Conservation (phyloP, 2,329 filamentous ascomycete genomes). For the Ascochyta lentis region DNA sequence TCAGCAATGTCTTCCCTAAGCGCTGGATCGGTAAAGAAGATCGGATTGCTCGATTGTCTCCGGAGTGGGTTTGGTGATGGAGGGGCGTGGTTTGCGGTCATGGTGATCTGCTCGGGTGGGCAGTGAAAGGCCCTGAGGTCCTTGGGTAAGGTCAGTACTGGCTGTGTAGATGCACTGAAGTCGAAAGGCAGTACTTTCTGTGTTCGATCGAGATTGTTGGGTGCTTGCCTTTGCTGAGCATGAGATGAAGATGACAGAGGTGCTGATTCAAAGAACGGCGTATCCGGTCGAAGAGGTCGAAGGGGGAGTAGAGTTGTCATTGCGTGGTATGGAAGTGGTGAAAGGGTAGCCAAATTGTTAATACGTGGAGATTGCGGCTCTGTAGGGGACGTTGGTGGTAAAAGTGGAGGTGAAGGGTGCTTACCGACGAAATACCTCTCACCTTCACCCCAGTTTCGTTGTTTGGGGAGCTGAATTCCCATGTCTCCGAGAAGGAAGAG, state of each 20-base stretch:
- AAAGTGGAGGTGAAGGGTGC: conserved; percentile 75
- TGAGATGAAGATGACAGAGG: background rate
- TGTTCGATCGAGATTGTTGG: background rate
- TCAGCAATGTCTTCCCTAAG: conserved; percentile 14
- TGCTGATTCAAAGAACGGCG: background rate
- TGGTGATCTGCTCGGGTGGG: conserved; percentile 3
- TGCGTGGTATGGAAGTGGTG: background rate
- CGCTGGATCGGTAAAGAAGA: conserved; percentile 53
- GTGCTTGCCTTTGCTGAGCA: background rate
- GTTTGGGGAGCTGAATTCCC: background rate
- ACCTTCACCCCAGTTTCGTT: conserved; percentile 71
- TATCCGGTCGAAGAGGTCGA: background rate
- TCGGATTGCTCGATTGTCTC: conserved; percentile 65
- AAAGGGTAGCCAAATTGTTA: background rate
- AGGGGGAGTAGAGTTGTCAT: background rate
- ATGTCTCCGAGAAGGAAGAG: conserved; percentile 21
- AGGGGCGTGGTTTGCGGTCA: conserved; percentile 45
- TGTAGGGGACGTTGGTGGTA: conserved; percentile 41
- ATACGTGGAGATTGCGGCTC: background rate
- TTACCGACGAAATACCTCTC: conserved; percentile 61
- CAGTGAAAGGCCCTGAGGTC: conserved; percentile 1
- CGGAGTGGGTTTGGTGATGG: conserved; percentile 33
- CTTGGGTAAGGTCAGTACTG: conserved; percentile 5
- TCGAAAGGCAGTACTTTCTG: background rate
- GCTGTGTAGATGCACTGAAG: conserved; percentile 59